Percentiles rank a stretch among this genome's conserved stretches.
Evolutionary conservation across 805 yeast genomes (phyloP).

Genomic region (Candida nitratophila): DNA sequence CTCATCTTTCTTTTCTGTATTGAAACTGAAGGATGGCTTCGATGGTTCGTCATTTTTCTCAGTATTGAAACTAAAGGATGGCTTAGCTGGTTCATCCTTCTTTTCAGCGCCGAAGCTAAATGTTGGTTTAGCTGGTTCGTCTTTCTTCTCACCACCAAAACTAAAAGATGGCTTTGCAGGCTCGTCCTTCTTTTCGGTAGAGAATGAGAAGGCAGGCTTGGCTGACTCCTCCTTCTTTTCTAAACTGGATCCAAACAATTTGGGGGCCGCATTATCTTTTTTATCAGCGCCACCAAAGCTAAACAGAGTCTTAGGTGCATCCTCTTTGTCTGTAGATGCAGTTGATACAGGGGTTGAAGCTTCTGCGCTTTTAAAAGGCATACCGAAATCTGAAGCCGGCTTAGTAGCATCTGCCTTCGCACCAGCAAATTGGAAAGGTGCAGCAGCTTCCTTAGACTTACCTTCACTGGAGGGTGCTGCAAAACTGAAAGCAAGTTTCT

Average conservation of each 20-base stretch:
- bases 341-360: too few relatives aligned
- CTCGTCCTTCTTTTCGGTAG: background rate
- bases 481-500: too few relatives aligned
- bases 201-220: slow-evolving; percentile 10
- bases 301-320: background rate
- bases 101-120: slow-evolving; percentile 4
- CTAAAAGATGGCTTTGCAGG: slow-evolving; percentile 3
- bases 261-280: background rate
- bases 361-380: too few relatives aligned
- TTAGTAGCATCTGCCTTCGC: too few relatives aligned
- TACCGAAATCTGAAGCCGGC: background rate
- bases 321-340: background rate
- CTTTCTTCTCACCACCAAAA: slow-evolving; percentile 1
- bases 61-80: background rate
- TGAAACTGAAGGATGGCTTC: slow-evolving; percentile 4
- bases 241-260: background rate
- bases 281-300: slow-evolving; percentile 1
- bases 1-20: background rate
- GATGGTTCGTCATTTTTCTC: background rate
- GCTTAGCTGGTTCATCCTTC: background rate
- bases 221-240: slow-evolving; percentile 2
- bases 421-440: background rate
- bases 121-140: slow-evolving; percentile 1
- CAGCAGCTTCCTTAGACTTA: background rate
- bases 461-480: background rate